Base-by-base conservation (phyloP, 257 asterid genomes). In the Nicotiana obtusifolia region DNA sequence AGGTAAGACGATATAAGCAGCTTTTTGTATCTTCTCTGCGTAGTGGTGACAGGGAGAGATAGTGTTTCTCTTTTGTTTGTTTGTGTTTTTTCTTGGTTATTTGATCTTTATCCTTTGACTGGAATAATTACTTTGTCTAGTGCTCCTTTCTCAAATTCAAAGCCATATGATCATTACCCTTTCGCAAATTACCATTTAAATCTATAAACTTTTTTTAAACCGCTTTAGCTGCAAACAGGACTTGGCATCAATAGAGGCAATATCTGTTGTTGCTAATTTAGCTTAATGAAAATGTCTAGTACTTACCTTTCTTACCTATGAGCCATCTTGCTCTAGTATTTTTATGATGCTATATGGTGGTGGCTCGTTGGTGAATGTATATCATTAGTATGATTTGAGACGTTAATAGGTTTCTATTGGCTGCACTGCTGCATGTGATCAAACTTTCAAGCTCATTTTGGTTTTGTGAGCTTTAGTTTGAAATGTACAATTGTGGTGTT, bases 1-100 rank as follows among this genome's bases (percentile, higher is more conserved):
- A 95, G 99, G 99, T 95, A 90, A 64, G 41, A 52, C 33, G 30
- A 47, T 24, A 54, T 60, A 0, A 26, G 14, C 49, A 68, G 60
- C 4, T 20, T 76, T 49, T 30, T 52, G 22, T 71, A 80, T 30
- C 78, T 30, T 65, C 31, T 80, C 54, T 33, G 62, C 62, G 2
- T 24, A 24, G 4, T 24, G 41, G 4, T 73, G 79, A 14, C 2
- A 3, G 57, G 16, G 57, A 7, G 4, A 24, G 22, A 24, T 26
- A 2, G 64, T 2, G 35, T 10, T 24, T 41, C 35, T 61, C 60
- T 9, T 24, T 64, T 10, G 53, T 62, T 1, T 80, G 24, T 62
- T 62, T 61, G 41, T 41, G 61, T 10, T 78, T 73, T 66, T 68
- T 19, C 17, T 68, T 68, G 77, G 28, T 35, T 19, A n/a, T 35